Conservation (phyloP, 352 stramenopile species). For the Phytophthora foliorum region DNA sequence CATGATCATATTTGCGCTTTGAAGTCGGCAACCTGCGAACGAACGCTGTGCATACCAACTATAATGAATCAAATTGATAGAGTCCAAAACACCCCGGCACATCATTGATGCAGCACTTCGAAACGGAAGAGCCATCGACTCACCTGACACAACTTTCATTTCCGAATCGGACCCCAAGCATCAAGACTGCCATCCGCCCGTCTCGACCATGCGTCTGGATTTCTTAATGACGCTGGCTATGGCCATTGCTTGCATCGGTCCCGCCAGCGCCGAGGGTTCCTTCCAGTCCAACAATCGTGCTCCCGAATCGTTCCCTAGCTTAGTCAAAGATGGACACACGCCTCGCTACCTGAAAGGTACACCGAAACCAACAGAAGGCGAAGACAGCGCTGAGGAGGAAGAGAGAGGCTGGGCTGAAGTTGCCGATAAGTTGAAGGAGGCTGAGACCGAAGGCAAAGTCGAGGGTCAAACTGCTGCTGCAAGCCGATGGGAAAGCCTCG, state of each 20-base stretch:
- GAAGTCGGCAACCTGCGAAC: not conserved
- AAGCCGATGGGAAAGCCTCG: not conserved
- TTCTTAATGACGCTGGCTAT: not conserved
- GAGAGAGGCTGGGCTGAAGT: constrained; percentile 2
- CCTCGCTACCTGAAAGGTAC: not conserved
- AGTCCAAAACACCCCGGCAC: not conserved
- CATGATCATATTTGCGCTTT: not conserved
- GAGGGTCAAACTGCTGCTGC: not conserved
- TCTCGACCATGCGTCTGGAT: not conserved
- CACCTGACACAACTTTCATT: not conserved
- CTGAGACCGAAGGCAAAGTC: constrained; percentile 1
- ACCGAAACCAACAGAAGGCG: not conserved
- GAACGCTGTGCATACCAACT: not conserved
- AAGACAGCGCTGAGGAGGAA: not conserved
- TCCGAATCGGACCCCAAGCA: not conserved
- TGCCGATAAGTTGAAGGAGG: not conserved
- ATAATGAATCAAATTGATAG: not conserved
- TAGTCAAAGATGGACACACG: not conserved
- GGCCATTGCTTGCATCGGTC: not conserved
- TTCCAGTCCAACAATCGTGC: not conserved
- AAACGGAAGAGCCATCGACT: too few relatives aligned
- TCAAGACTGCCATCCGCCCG: not conserved
- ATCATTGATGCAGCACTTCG: not conserved
- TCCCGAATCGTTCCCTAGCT: not conserved
- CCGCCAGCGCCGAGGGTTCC: not conserved